Evolutionary conservation across 2,329 filamentous ascomycete species (phyloP).

Genomic region (Tolypocladium endophyticum): DNA sequence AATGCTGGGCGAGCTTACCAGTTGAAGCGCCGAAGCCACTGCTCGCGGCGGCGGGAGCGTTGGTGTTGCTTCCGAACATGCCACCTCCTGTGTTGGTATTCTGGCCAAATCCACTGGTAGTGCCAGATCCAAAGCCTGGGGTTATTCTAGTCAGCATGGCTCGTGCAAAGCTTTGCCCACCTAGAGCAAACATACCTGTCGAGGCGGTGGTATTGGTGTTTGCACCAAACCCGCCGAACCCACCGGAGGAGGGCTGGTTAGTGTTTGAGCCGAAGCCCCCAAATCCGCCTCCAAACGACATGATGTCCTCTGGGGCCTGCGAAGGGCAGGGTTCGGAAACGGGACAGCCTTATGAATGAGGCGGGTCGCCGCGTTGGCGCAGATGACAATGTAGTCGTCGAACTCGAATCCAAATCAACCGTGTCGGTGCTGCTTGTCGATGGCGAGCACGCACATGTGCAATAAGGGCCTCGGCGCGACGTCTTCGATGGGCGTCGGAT

Average conservation of each 20-base stretch:
- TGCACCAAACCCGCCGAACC: slow-evolving; percentile 49
- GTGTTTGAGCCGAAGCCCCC: slow-evolving; percentile 52
- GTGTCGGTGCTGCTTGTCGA: background rate
- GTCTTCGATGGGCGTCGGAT: background rate
- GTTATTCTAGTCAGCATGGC: slow-evolving; percentile 12
- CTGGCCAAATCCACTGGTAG: slow-evolving; percentile 32
- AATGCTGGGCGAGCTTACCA: slow-evolving; percentile 13
- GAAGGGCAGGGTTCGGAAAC: background rate
- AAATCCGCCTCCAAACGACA: slow-evolving; percentile 46
- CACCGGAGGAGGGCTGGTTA: slow-evolving; percentile 15
- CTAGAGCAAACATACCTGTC: slow-evolving; percentile 37
- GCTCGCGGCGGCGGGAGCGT: slow-evolving; percentile 9
- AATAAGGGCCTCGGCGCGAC: background rate
- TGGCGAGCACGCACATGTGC: background rate
- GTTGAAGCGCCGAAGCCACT: slow-evolving; percentile 24
- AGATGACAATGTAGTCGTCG: background rate
- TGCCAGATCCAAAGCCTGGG: slow-evolving; percentile 23
- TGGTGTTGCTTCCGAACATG: slow-evolving; percentile 32
- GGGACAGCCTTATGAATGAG: background rate
- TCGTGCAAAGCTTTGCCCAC: slow-evolving; percentile 5
- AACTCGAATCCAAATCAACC: background rate
- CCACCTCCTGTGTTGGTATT: slow-evolving; percentile 21
- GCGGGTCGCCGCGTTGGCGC: background rate
- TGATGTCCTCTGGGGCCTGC: slow-evolving; percentile 20
- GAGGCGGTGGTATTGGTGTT: slow-evolving; percentile 28